Conservation (phyloP, 208 protist species). For the Eutreptiella sp. region DNA sequence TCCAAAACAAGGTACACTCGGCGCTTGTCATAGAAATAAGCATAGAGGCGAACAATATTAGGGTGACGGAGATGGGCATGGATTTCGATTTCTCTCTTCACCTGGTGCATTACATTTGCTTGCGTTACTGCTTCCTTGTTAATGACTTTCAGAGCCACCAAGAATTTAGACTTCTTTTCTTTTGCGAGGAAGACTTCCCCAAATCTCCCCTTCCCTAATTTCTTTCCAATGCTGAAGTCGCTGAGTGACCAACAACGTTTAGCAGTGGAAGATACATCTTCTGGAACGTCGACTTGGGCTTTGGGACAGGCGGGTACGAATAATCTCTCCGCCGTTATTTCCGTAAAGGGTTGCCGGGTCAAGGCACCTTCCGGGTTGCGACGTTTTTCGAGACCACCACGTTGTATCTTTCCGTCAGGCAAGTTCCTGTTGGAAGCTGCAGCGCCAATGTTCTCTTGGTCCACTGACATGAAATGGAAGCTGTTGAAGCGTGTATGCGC, state of each 20-base stretch:
- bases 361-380: no score
- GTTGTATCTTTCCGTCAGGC: no score
- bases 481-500: no score
- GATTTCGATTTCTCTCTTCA: conserved; percentile 90
- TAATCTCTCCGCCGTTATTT: no score
- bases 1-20: conserved; percentile 93
- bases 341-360: no score
- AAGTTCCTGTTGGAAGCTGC: no score
- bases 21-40: conserved; percentile 91
- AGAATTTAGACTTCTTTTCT: conserved; percentile 75
- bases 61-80: conserved; percentile 83
- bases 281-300: no score
- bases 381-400: no score
- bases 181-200: conserved; percentile 83
- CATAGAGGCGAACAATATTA: conserved; percentile 89
- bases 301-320: no score
- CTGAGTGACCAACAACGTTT: conserved; percentile 33
- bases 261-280: no score
- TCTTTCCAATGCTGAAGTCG: conserved; percentile 55
- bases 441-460: no score
- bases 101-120: conserved; percentile 70
- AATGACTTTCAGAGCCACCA: conserved; percentile 79
- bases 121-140: conserved; percentile 59
- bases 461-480: no score
- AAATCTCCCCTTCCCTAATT: conserved; percentile 70